Base-by-base conservation (phyloP, 257 asterid species). In the Solanum phureja region DNA sequence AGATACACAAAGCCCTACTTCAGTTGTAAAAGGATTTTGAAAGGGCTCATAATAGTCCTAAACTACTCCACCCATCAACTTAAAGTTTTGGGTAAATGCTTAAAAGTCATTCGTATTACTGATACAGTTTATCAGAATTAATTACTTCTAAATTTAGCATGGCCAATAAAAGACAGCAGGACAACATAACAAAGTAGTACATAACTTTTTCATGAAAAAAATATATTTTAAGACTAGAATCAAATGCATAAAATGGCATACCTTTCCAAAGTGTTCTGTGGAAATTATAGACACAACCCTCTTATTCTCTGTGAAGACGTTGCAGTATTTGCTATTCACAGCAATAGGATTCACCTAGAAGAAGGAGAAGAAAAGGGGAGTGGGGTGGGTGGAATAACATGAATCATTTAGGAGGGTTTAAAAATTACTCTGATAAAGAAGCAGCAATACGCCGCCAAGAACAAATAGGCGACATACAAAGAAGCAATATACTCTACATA, bases 271-370 rank as follows among this genome's bases (percentile, higher is more conserved):
- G 88, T 96, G 95, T 89, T 90, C 88, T 69, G 98, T 93, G 24
- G 99, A 96, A 90, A 97, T 93, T 88, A 95, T 77, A 90, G 97
- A 91, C 29, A 95, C 95, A 29, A 87, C 96, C 72, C 99, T 97
- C 92, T 96, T 97, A 88, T 97, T 97, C 95, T 96, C 99, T 4
- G 99, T 96, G 95, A 96, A 97, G 88, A 97, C 99, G 34, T 97
- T 97, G 88, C 99, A 97, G 88, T 97, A 97, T 93, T 97, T 95
- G 98, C 99, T 97, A 89, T 97, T 97, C 89, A 97, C 99, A 23
- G 99, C 99, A 90, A 97, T 96, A 85, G 99, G 99, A 88, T 97
- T 97, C 81, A 97, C 99, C 99, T 97, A 86, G 91, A 92, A 88
- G 83, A 83, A 31, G 81, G 38, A 72, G 64, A 82, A 49, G 84